A percentile compares a stretch with the other conserved stretches of the same genome.
Conservation (phyloP, 352 stramenopile genomes). For the Blastocystis hominis region DNA sequence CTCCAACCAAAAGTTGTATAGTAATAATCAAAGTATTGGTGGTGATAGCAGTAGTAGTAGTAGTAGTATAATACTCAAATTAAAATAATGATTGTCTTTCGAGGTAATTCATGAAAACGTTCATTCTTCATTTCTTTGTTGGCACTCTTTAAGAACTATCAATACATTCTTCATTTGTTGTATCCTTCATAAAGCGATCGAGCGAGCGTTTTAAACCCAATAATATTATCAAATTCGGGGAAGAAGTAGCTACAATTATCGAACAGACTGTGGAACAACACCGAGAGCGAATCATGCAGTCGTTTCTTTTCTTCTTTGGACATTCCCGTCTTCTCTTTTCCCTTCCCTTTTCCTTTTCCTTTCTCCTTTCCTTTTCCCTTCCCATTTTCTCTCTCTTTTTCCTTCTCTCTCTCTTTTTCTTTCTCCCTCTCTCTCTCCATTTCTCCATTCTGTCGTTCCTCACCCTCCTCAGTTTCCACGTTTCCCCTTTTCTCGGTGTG, state of each 20-base stretch:
- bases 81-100: no score
- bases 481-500: no score
- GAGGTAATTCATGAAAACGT: no score
- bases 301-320: background rate
- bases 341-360: background rate
- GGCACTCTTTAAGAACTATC: no score
- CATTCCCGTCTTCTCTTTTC: background rate
- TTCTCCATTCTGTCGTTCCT: background rate
- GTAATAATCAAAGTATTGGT: no score
- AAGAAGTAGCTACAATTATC: conserved; percentile 46
- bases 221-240: background rate
- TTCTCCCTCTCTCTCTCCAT: background rate
- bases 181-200: background rate
- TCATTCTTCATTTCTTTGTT: no score
- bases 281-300: background rate
- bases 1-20: no score
- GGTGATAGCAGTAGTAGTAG: no score
- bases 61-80: no score
- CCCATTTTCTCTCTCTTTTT: background rate
- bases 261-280: conserved; percentile 1
- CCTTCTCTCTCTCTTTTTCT: background rate
- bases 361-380: background rate
- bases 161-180: no score
- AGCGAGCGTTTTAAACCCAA: background rate
- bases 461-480: background rate